Evolutionary conservation across 306 rosid genomes (phyloP), one percentile per base, ranked within the genome.

Genomic region (Vigna radiata): DNA sequence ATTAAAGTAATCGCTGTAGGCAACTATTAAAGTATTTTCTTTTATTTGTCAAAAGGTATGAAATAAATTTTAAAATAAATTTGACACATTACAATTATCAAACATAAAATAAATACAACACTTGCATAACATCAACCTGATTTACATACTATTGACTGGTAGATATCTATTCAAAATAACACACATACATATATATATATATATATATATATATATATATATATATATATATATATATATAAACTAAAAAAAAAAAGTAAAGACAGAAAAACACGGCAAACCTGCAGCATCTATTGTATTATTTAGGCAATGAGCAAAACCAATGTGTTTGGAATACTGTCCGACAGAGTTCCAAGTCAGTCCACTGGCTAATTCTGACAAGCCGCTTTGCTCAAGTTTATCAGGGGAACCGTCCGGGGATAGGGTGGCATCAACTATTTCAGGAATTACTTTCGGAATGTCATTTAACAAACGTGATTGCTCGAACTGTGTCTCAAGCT

Each of bases 361-460:
- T 75, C 68, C 78, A 18, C 25, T 54, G 52, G 81, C 64, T 43
- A 68, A 76, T 52, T 75, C 85, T 37, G 73, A 70, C 19, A 68
- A 76, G 54, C 70, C 67, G 75, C 81, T 68, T 77, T 39, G 33
- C 83, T 72, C 86, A 81, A 60, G 73, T 76, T 78, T 82, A 77
- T 71, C 82, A 4, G 77, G 68, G 47, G 83, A 82, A 59, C 77
- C 58, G 60, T 88, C 79, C 3, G 16, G 76, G 37, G 83, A 78
- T 3, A 77, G 80, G 66, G 80, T 83, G 58, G 18, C 18, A 72
- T 79, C 68, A 73, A 58, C 72, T 29, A 80, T 47, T 44, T 88
- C 94, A 64, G 98, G 87, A 76, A 93, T 82, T 54, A 90, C 84
- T 62, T 79, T 76, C 47, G 89, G 96, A 75, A 80, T 67, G 33